Evolutionary conservation across 2,329 filamentous ascomycete genomes (phyloP).

Genomic region (Talaromyces verruculosus): DNA sequence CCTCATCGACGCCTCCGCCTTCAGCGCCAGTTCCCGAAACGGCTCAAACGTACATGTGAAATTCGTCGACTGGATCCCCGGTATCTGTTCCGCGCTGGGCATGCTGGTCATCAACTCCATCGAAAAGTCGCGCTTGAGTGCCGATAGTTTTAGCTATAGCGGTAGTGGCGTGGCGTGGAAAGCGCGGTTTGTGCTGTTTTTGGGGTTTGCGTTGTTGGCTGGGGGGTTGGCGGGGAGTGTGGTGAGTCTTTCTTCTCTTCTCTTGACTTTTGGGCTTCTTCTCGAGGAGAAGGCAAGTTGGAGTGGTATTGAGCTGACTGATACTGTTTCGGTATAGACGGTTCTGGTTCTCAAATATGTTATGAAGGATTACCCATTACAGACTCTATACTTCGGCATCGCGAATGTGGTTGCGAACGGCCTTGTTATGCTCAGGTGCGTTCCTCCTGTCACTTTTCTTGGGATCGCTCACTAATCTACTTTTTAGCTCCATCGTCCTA

Average conservation of each 20-base stretch:
- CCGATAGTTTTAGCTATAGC: slow-evolving; percentile 64
- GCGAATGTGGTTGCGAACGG: slow-evolving; percentile 66
- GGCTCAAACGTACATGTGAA: slow-evolving; percentile 63
- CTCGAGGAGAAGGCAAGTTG: not conserved
- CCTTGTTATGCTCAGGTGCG: slow-evolving; percentile 66
- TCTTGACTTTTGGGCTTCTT: not conserved
- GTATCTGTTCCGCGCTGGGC: slow-evolving; percentile 67
- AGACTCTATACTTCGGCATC: slow-evolving; percentile 66
- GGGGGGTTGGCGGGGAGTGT: slow-evolving; percentile 67
- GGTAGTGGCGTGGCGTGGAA: slow-evolving; percentile 70
- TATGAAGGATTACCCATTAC: slow-evolving; percentile 58
- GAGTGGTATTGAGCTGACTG: not conserved
- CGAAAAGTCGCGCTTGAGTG: slow-evolving; percentile 64
- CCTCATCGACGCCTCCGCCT: slow-evolving; percentile 65
- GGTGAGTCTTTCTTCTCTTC: slow-evolving; percentile 38
- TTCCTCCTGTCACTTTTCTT: not conserved
- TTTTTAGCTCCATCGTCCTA: slow-evolving; percentile 59
- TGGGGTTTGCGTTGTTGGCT: slow-evolving; percentile 68
- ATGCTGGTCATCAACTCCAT: slow-evolving; percentile 74
- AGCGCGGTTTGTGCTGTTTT: slow-evolving; percentile 65
- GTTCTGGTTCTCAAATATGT: slow-evolving; percentile 69
- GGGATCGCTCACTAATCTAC: slow-evolving; percentile 26
- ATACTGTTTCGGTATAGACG: slow-evolving; percentile 40
- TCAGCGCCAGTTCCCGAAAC: slow-evolving; percentile 62
- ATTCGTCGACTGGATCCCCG: slow-evolving; percentile 71